phyloP scores from a whole-genome alignment of 2,329 filamentous ascomycete genomes.

The Hypomyces perniciosus region DNA sequence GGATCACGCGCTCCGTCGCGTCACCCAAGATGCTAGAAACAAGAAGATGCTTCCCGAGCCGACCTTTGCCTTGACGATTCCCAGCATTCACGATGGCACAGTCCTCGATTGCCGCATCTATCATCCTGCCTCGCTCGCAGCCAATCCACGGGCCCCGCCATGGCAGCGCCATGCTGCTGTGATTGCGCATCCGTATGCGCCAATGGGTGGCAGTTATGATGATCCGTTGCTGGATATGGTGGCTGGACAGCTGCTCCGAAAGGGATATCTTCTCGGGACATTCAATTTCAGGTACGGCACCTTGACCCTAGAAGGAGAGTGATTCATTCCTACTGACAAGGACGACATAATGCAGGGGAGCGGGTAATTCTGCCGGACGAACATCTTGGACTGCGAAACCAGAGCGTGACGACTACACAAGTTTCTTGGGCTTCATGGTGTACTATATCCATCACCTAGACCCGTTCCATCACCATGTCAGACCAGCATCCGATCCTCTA shows the following conservation, averaged over 20 bases:
- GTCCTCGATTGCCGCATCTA: constrained; percentile 78
- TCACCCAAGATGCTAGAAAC: constrained; percentile 8
- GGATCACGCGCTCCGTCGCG: neutral
- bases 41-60: constrained; percentile 49
- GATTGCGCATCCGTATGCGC: constrained; percentile 85
- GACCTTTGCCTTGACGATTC: constrained; percentile 65
- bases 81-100: constrained; percentile 74
- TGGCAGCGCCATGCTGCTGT: constrained; percentile 53
- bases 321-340: neutral
- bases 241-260: constrained; percentile 56
- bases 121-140: constrained; percentile 50
- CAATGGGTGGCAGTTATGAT: constrained; percentile 78
- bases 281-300: constrained; percentile 79
- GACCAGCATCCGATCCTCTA: constrained; percentile 3
- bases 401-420: constrained; percentile 76
- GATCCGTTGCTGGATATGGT: constrained; percentile 70
- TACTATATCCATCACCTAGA: constrained; percentile 63
- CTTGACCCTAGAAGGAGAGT: neutral
- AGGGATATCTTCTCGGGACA: constrained; percentile 71
- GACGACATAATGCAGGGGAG: constrained; percentile 53
- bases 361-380: constrained; percentile 63
- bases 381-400: constrained; percentile 84
- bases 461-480: constrained; percentile 24
- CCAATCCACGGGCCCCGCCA: constrained; percentile 24
- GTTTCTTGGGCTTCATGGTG: constrained; percentile 72